phyloP scores from a whole-genome alignment of 208 protist species.

The Crithidia bombi region DNA sequence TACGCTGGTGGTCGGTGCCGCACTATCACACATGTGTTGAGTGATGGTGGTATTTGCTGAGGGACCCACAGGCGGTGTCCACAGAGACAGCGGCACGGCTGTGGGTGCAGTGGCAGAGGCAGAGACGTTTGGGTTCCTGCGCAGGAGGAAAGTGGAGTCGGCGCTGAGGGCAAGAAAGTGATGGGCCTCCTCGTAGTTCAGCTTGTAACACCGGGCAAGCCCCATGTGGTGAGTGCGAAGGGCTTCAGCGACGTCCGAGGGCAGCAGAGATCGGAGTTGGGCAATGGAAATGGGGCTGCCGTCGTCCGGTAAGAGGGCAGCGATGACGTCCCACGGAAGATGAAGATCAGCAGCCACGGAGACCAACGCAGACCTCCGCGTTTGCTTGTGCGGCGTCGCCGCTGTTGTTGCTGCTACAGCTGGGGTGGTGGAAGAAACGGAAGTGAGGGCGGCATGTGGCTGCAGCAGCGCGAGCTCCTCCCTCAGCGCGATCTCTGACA shows the following conservation, averaged over 20 bases:
- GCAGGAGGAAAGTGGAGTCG: conserved; percentile 13
- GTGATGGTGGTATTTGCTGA: not conserved
- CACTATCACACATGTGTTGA: not conserved
- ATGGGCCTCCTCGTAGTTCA: conserved; percentile 16
- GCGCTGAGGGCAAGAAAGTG: conserved; percentile 10
- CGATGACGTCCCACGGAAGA: conserved; percentile 18
- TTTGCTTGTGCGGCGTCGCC: not conserved
- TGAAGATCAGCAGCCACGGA: not conserved
- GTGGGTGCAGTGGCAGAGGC: not conserved
- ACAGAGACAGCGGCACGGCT: not conserved
- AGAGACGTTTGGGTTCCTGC: not conserved
- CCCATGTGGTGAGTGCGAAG: conserved; percentile 32
- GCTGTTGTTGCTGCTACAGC: not conserved
- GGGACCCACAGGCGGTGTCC: not conserved
- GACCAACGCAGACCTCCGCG: not conserved
- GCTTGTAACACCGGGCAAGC: conserved; percentile 51
- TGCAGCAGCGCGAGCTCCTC: conserved; percentile 28
- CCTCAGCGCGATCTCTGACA: conserved; percentile 26
- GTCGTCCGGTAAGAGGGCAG: conserved; percentile 21
- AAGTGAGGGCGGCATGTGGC: not conserved
- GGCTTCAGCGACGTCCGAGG: conserved; percentile 21
- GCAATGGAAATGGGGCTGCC: conserved; percentile 32
- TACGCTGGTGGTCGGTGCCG: not conserved
- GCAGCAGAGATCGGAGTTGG: conserved; percentile 34
- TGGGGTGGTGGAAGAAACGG: not conserved